Conservation (phyloP, 1,284 basidiomycete genomes). For the Apiotrichum domesticum region DNA sequence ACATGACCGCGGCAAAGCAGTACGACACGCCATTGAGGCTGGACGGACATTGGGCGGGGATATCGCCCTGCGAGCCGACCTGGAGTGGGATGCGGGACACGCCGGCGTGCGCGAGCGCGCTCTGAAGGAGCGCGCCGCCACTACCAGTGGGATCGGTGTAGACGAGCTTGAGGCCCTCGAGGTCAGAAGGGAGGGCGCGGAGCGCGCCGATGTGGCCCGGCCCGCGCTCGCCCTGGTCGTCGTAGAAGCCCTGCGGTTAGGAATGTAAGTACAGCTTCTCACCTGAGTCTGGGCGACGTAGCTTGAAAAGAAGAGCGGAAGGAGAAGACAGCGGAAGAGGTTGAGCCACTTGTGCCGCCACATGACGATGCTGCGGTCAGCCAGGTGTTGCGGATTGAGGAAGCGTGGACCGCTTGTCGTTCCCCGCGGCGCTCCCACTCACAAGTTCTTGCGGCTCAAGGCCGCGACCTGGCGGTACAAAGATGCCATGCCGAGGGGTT, state of each 20-base stretch:
- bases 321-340: slow-evolving; percentile 58
- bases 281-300: neutral
- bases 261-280: neutral
- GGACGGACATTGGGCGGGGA: slow-evolving; percentile 53
- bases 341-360: slow-evolving; percentile 52
- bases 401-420: no score
- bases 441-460: slow-evolving; percentile 53
- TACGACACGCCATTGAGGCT: slow-evolving; percentile 65
- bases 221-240: slow-evolving; percentile 42
- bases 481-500: no score
- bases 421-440: no score
- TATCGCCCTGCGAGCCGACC: slow-evolving; percentile 45
- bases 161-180: slow-evolving; percentile 55
- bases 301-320: slow-evolving; percentile 63
- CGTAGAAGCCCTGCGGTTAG: slow-evolving; percentile 5
- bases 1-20: slow-evolving; percentile 66
- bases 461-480: no score
- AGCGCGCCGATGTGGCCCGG: slow-evolving; percentile 57
- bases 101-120: slow-evolving; percentile 52
- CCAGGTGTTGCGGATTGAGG: no score
- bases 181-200: slow-evolving; percentile 51
- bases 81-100: slow-evolving; percentile 49
- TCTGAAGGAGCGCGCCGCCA: slow-evolving; percentile 52
- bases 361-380: slow-evolving; percentile 13
- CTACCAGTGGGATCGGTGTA: neutral